These are phyloP conservation scores for Candida pseudoglaebosa DNA, from an alignment of 805 yeast species.

Conservation along the genomic window DNA sequence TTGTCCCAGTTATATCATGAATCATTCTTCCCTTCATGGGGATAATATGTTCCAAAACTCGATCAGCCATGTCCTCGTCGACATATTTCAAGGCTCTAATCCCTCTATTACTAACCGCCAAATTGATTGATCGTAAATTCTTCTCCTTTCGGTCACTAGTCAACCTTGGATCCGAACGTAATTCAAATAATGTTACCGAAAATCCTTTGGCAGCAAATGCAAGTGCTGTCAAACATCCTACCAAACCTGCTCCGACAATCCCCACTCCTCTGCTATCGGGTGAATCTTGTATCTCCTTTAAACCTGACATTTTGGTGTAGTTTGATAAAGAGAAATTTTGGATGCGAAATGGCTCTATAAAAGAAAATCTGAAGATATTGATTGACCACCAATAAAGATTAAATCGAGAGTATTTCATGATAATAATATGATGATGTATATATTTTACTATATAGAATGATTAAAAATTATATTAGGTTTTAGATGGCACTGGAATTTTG, in stretches of 20 bases:
- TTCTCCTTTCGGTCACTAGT: constrained; percentile 21
- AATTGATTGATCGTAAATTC: constrained; percentile 67
- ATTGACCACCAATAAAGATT: no score
- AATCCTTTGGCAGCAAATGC: constrained; percentile 72
- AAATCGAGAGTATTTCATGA: no score
- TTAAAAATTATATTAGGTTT: no score
- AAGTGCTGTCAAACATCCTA: constrained; percentile 81
- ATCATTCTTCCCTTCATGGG: constrained; percentile 93
- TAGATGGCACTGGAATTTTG: no score
- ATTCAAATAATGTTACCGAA: constrained; percentile 67
- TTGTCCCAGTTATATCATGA: constrained; percentile 58
- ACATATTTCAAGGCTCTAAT: constrained; percentile 63
- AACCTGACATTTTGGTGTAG: neutral
- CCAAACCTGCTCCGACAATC: constrained; percentile 86
- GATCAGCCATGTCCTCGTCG: constrained; percentile 52
- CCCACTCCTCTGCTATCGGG: constrained; percentile 28
- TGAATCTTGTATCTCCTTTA: neutral
- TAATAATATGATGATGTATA: no score
- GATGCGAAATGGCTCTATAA: no score
- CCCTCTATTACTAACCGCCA: constrained; percentile 87
- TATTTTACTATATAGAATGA: no score
- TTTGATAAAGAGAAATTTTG: neutral
- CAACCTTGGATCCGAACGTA: constrained; percentile 61
- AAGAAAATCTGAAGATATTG: no score
- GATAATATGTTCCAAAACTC: constrained; percentile 57